phyloP scores from a whole-genome alignment of 2,329 filamentous ascomycete genomes.

The Botrytis paeoniae region DNA sequence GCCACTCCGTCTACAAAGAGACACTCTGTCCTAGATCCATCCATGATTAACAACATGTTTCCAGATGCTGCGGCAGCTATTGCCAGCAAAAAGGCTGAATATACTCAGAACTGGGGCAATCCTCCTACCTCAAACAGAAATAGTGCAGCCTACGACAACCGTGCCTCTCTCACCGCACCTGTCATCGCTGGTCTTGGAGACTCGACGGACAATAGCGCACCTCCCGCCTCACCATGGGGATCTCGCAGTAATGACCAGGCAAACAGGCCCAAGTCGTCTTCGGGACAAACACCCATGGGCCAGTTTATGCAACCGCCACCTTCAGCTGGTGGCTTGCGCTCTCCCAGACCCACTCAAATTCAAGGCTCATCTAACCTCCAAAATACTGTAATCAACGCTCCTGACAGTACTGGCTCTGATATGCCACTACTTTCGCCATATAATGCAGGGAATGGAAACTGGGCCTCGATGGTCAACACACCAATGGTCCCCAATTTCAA shows the following conservation, averaged over 20 bases:
- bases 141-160: slow-evolving; percentile 75
- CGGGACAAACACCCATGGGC: slow-evolving; percentile 82
- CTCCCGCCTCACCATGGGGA: slow-evolving; percentile 80
- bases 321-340: slow-evolving; percentile 67
- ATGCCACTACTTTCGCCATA: slow-evolving; percentile 85
- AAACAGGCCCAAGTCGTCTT: slow-evolving; percentile 72
- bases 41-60: slow-evolving; percentile 98
- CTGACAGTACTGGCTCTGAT: slow-evolving; percentile 65
- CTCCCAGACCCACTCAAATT: slow-evolving; percentile 65
- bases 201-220: slow-evolving; percentile 55
- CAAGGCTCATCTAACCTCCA: slow-evolving; percentile 70
- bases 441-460: slow-evolving; percentile 78
- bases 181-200: slow-evolving; percentile 71
- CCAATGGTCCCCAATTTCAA: slow-evolving; percentile 90
- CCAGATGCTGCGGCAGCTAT: slow-evolving; percentile 98
- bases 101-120: slow-evolving; percentile 90
- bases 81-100: slow-evolving; percentile 95
- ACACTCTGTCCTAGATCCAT: slow-evolving; percentile 89
- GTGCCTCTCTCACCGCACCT: slow-evolving; percentile 68
- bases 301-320: slow-evolving; percentile 85
- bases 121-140: slow-evolving; percentile 89
- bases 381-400: slow-evolving; percentile 74
- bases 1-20: slow-evolving; percentile 78
- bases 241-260: slow-evolving; percentile 48
- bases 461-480: slow-evolving; percentile 98